phyloP scores from a whole-genome alignment of 441 rosid genomes.

The Gossypium davidsonii region DNA sequence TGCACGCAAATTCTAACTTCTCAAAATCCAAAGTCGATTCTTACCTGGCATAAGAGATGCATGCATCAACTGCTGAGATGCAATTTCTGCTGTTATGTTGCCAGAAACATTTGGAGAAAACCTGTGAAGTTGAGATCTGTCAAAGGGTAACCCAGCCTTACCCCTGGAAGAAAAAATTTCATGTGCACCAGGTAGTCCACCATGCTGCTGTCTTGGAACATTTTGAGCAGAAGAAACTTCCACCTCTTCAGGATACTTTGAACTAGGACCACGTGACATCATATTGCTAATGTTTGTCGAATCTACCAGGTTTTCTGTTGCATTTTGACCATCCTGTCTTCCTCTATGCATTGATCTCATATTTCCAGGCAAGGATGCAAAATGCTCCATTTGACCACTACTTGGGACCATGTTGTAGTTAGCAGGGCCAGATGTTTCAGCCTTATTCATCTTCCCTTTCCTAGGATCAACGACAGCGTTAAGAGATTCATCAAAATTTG shows the following conservation, averaged over 20 bases:
- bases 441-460: slow-evolving; percentile 63
- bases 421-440: slow-evolving; percentile 41
- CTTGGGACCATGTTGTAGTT: slow-evolving; percentile 31
- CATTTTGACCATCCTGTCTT: slow-evolving; percentile 30
- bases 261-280: slow-evolving; percentile 19
- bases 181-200: slow-evolving; percentile 29
- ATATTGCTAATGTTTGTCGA: slow-evolving; percentile 19
- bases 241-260: slow-evolving; percentile 28
- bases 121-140: slow-evolving; percentile 49
- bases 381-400: slow-evolving; percentile 38
- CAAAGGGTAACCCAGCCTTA: slow-evolving; percentile 37
- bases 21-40: slow-evolving; percentile 11
- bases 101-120: slow-evolving; percentile 42
- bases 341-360: slow-evolving; percentile 24
- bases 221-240: slow-evolving; percentile 38
- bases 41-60: slow-evolving; percentile 39
- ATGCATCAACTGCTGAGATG: slow-evolving; percentile 32
- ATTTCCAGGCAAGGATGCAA: slow-evolving; percentile 24
- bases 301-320: slow-evolving; percentile 24
- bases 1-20: neutral
- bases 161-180: slow-evolving; percentile 38
- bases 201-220: slow-evolving; percentile 36
- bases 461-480: slow-evolving; percentile 36
- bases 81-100: slow-evolving; percentile 29
- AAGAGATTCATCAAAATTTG: slow-evolving; percentile 43